These are phyloP conservation scores for Talaromyces ruber DNA, from an alignment of 495 filamentous ascomycete genomes.

Conservation along the genomic window DNA sequence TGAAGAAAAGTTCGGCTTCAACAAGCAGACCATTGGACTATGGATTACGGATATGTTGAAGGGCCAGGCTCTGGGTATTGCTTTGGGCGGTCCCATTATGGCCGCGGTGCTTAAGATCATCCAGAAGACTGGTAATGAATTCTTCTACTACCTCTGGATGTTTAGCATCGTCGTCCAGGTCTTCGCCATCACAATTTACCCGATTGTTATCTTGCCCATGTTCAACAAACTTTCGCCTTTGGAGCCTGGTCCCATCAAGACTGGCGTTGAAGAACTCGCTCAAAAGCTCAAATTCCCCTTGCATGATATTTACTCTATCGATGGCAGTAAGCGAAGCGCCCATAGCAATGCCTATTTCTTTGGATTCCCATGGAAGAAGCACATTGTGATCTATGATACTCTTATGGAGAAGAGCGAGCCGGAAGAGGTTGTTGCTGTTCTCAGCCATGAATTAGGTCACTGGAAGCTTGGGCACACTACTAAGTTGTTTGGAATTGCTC, in stretches of 20 bases:
- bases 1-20: constrained; percentile 97
- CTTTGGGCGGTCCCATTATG: constrained; percentile 76
- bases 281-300: constrained; percentile 83
- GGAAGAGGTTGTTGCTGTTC: constrained; percentile 87
- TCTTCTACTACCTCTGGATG: constrained; percentile 97
- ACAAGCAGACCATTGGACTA: constrained; percentile 86
- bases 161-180: constrained; percentile 83
- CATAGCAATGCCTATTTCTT: constrained; percentile 99
- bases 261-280: constrained; percentile 76
- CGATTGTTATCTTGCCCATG: constrained; percentile 83
- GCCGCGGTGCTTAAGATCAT: constrained; percentile 85
- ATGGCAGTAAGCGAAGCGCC: constrained; percentile 92
- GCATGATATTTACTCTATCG: constrained; percentile 85
- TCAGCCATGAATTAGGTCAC: constrained; percentile 93
- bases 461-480: constrained; percentile 95
- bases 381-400: constrained; percentile 98
- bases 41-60: constrained; percentile 92
- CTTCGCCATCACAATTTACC: constrained; percentile 93
- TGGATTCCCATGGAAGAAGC: constrained; percentile 98
- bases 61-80: constrained; percentile 70
- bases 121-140: constrained; percentile 79
- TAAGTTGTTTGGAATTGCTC: constrained; percentile 79
- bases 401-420: constrained; percentile 88
- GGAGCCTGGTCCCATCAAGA: constrained; percentile 77
- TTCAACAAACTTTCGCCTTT: constrained; percentile 98